Base-by-base conservation (phyloP, 805 yeast species). In the Lachancea dasiensis region DNA sequence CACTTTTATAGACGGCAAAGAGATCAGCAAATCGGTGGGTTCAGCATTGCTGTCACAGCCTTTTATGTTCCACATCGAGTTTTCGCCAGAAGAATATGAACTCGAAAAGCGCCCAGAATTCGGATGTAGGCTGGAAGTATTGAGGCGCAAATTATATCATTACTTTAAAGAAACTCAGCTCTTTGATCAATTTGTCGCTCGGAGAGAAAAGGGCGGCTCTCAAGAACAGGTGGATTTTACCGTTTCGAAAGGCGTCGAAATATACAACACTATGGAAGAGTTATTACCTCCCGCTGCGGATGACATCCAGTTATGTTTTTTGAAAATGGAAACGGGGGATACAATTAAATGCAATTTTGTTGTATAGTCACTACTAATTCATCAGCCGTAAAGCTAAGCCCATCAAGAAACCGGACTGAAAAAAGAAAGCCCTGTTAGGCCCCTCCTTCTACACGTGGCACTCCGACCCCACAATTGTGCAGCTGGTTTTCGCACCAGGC, bases 51-150 rank as follows among this genome's bases (percentile, higher is more conserved):
- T 55, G 17, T 45, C 46, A 5, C 58, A 52, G 17, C 71, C 75
- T 2, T 45, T 81, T 22, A 65, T 64, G 18, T 84, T 79, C 54
- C 83, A 82, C 56, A 69, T 82, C 47, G 94, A 84, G 54, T 85
- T 85, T 58, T 75, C 84, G 21, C 92, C 94, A 0, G 89, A 81
- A 48, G 95, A 85, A 50, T 84, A 76, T 53, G 77, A 75, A 43
- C 56, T 56, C 23, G 63, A 61, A 47, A 72, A 72, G 44, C 74
- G 83, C 40, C 81, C 79, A 4, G 89, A 76, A 42, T 70, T 68
- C 35, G 95, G 95, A 1, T 76, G 89, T 7, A 73, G 79, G 14
- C 67, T 89, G 23, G 70, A 66, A 13, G 76, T 79, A 45, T 66
- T 86, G 39, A 70, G 86, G 44, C 47, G 58, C 1, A 81, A 77